Base-by-base conservation (phyloP, 2,329 filamentous ascomycete genomes). In the Neofusicoccum parvum region DNA sequence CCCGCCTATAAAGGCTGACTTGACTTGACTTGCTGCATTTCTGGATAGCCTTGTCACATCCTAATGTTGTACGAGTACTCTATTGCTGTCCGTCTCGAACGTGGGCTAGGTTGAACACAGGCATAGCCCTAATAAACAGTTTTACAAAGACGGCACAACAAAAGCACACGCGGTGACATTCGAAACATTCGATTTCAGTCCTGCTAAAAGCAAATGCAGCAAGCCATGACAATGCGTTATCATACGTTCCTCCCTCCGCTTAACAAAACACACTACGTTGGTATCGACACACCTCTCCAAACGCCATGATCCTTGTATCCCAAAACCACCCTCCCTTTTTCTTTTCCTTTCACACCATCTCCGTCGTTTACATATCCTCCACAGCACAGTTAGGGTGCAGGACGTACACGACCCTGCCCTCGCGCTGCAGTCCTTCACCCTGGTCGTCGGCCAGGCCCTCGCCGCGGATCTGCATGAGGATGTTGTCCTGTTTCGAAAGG, bases 341-440 rank as follows among this genome's bases (percentile, higher is more conserved):
- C 15, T 7, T 10, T 49, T 10, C 7, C n/a, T 15, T 46, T 49
- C 37, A 43, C 2, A 20, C 5, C 41, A 17, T 39, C 12, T 10
- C 39, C 15, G n/a, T 4, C 17, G 11, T 14, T 58, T 41, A 65
- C 54, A 65, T 48, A n/a, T 84, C 82, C 69, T 97, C 94, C 10
- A 96, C 84, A 0, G 91, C 92, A 75, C 92, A 96, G 80, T 98
- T 98, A 66, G 95, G 95, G 80, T 99, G 95, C 70, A 99, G 76
- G 32, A 97, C 91, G 75, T 97, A 99, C 62, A 95, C 86, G 4
- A 91, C 82, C 72, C 82, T 83, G 69, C 81, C 81, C 74, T 74
- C 81, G 78, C 70, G 80, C 70, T 74, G 77, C 81, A 84, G 41
- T 81, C 76, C 67, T 85, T 86, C 70, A 79, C 88, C 90, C 48